Evolutionary conservation across 139 green algal genomes (phyloP).

Genomic region (Closterium sp.): DNA sequence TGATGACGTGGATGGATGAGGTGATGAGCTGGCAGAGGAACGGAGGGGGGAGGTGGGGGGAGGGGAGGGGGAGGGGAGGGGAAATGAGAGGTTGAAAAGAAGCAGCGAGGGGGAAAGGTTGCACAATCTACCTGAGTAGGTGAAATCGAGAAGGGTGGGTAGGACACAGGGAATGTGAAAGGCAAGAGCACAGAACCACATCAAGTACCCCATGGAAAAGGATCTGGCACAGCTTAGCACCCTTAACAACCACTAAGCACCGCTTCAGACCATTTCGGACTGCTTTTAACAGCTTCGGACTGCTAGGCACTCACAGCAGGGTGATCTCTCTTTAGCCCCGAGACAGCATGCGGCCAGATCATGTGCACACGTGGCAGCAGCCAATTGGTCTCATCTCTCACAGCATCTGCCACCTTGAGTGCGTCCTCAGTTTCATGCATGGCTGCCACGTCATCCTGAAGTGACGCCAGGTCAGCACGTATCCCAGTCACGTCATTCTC

Average conservation of each 20-base stretch:
- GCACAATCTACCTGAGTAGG: no score
- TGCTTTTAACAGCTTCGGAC: no score
- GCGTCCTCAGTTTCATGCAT: background rate
- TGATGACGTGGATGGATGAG: background rate
- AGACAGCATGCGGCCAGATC: constrained; percentile 17
- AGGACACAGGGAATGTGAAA: no score
- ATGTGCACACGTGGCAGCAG: constrained; percentile 33
- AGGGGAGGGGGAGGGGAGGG: no score
- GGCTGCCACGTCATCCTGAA: background rate
- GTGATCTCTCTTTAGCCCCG: background rate
- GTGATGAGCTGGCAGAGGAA: background rate
- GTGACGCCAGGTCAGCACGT: background rate
- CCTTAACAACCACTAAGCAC: no score
- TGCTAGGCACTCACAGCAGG: background rate
- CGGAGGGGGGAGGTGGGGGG: no score
- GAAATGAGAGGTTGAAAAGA: background rate
- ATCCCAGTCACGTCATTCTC: background rate
- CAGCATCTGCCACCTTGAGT: constrained; percentile 5
- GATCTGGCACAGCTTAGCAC: background rate
- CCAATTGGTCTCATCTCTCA: constrained; percentile 24
- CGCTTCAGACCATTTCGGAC: no score
- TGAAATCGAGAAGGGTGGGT: no score
- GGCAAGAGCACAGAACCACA: background rate
- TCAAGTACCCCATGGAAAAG: background rate
- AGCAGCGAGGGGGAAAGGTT: no score